Base-by-base conservation (phyloP, 2,329 filamentous ascomycete genomes). In the Neofusicoccum umdonicola region DNA sequence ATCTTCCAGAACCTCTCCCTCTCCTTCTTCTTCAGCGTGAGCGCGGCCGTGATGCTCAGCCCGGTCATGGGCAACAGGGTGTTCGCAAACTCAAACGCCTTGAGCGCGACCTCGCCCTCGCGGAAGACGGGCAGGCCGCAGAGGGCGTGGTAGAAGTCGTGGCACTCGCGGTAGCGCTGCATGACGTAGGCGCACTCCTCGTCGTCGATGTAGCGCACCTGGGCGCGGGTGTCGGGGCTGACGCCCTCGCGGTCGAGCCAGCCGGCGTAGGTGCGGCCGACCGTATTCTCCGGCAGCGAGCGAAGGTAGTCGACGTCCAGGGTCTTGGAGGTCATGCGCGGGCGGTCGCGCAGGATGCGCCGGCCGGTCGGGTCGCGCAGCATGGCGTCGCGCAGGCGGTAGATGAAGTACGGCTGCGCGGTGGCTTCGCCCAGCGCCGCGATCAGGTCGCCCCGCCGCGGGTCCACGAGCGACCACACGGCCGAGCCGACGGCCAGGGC, bases 181-280 rank as follows among this genome's bases (percentile, higher is more conserved):
- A 99, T 96, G 17, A 98, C 95, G 80, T 98, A 99, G 41, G 95
- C 95, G 76, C 93, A 96, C 79, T 99, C 95, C 71, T 90, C 89
- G 74, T 98, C 89, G 77, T 98, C 93, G 67, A 99, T 93, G 80
- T 96, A 98, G 61, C 91, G 87, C 45, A 99, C 95, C 1, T 78
- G 76, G 45, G 89, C 83, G 51, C 95, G 88, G 6, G 94, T 97
- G 77, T 99, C 95, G 0, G 95, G 95, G 8, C 91, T 91, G 13
- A 99, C 94, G 67, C 92, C 91, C 78, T 99, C 95, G 51, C 91
- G 87, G 78, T 97, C 93, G n/a, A 98, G 84, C 94, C 95, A 99
- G 62, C 83, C 84, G 8, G 89, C 91, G 79, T 98, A 99, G 58
- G 90, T 88, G 51, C 87, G 85, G 27, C 95, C 95, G 9, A 99